A percentile compares a stretch with the other conserved stretches of the same genome.
phyloP scores from a whole-genome alignment of 202 grass and related monocot genomes.

The Carex arenaria region DNA sequence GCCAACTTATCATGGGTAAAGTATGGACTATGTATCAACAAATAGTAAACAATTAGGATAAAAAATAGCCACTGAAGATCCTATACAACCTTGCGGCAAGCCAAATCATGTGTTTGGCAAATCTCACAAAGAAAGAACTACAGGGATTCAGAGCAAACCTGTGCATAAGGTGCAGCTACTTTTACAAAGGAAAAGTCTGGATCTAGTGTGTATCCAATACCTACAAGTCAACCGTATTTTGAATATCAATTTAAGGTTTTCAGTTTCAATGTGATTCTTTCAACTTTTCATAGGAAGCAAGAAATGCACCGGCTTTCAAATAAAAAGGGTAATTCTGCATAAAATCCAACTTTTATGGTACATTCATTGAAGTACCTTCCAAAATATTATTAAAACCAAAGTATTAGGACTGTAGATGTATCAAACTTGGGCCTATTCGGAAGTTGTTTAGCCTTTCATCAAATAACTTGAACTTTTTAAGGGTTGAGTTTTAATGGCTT shows the following conservation, averaged over 20 bases:
- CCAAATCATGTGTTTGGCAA: not conserved
- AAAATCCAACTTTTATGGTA: not conserved
- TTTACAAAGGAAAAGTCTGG: slow-evolving; percentile 95
- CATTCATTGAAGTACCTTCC: not conserved
- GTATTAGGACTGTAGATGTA: not conserved
- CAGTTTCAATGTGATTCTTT: not conserved
- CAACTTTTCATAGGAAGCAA: not conserved
- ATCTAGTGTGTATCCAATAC: slow-evolving; percentile 85
- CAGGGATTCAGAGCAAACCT: slow-evolving; percentile 38
- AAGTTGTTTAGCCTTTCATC: not conserved
- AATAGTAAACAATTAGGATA: not conserved
- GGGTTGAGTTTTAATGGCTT: not conserved
- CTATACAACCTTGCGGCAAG: not conserved
- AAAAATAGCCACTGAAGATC: not conserved
- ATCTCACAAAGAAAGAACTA: slow-evolving; percentile 9
- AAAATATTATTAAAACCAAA: not conserved
- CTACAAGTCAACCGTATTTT: slow-evolving; percentile 36
- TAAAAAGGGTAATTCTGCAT: not conserved
- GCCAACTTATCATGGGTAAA: not conserved
- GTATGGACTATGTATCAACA: not conserved
- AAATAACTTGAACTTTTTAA: not conserved
- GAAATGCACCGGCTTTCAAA: not conserved
- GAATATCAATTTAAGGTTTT: slow-evolving; percentile 6
- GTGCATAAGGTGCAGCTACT: slow-evolving; percentile 79
- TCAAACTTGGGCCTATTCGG: not conserved